Conservation (phyloP, 2,329 filamentous ascomycete genomes). For the Microdochium paspali region DNA sequence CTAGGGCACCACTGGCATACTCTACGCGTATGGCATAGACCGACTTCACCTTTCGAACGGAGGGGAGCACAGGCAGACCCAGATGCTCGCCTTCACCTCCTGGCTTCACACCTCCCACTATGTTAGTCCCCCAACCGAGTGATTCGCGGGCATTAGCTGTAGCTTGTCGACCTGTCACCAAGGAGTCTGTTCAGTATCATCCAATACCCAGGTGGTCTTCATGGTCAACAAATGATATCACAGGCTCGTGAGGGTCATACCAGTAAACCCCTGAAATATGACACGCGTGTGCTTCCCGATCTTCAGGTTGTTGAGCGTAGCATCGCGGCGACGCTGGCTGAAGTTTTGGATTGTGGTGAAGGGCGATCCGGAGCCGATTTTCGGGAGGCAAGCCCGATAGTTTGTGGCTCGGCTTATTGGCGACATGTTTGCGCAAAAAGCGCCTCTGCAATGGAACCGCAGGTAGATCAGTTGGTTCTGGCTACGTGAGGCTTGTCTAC, state of each 20-base stretch:
- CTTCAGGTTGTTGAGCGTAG: conserved; percentile 25
- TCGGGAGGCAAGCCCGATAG: not conserved
- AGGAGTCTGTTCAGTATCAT: not conserved
- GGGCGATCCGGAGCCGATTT: not conserved
- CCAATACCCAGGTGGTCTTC: no score
- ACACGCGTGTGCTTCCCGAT: conserved; percentile 29
- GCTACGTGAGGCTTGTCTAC: no score
- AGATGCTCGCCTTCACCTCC: conserved; percentile 62
- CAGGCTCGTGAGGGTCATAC: conserved; percentile 8
- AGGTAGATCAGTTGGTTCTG: no score
- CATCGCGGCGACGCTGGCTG: conserved; percentile 13
- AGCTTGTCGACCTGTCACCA: conserved; percentile 32
- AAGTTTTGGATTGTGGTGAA: conserved; percentile 9
- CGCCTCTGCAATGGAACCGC: not conserved
- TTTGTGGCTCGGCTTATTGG: not conserved
- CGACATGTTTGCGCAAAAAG: not conserved
- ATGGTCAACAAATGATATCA: not conserved
- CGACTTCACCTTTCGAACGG: conserved; percentile 44
- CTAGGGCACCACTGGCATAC: not conserved
- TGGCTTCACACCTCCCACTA: conserved; percentile 70
- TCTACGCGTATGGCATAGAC: no score
- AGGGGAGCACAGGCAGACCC: conserved; percentile 61
- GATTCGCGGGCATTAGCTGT: conserved; percentile 71
- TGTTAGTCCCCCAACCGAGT: conserved; percentile 68
- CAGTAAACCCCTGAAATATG: conserved; percentile 32